These are phyloP conservation scores for Lachnellula subtilissima DNA, from an alignment of 2,329 filamentous ascomycete species.

Conservation along the genomic window DNA sequence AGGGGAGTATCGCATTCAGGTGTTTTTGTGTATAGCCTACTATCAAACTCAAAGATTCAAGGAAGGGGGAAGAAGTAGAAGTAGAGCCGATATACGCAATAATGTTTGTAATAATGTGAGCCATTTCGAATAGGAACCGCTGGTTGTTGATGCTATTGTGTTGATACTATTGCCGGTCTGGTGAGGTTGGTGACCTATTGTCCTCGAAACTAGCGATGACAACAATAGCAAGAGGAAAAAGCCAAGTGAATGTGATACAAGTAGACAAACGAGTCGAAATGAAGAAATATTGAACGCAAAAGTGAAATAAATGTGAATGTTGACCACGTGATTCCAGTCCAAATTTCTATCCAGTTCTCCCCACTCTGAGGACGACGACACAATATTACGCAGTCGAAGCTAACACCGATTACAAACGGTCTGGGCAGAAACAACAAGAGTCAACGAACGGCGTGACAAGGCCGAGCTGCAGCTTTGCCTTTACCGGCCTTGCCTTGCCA, in stretches of 20 bases:
- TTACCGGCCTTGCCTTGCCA: not conserved
- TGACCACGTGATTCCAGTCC: no score
- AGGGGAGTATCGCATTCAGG: not conserved
- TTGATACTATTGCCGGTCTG: not conserved
- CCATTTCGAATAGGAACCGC: not conserved
- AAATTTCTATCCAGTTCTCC: no score
- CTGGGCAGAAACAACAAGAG: no score
- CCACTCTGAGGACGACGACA: no score
- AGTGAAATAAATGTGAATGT: no score
- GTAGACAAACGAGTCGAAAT: no score
- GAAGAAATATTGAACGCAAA: no score
- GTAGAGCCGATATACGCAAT: no score
- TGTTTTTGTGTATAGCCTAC: not conserved
- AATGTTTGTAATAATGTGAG: not conserved
- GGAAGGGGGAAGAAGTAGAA: not conserved
- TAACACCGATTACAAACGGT: no score
- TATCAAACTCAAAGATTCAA: not conserved
- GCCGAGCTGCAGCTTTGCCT: not conserved
- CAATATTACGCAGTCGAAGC: no score
- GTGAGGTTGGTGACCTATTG: not conserved
- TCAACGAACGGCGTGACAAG: no score
- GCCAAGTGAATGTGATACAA: not conserved
- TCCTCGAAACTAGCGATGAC: not conserved
- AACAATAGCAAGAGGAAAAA: not conserved
- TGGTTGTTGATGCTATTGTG: not conserved